These are phyloP conservation scores for Schizosaccharomyces japonicus DNA, from an alignment of 805 yeast genomes.

Conservation along the genomic window DNA sequence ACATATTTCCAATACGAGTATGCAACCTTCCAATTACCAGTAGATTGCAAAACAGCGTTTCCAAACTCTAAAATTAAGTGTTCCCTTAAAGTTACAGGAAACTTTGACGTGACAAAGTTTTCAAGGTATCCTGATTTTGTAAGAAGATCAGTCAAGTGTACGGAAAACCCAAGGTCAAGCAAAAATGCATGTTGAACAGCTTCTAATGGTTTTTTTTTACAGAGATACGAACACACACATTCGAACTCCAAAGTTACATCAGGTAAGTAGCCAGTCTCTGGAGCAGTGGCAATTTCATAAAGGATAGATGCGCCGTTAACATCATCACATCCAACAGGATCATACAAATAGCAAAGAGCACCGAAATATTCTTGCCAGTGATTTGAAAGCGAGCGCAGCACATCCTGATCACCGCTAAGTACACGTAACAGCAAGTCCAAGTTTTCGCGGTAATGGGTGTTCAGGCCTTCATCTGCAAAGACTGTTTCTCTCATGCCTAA, in stretches of 20 bases:
- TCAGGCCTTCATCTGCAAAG: background rate
- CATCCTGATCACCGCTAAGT: conserved; percentile 1
- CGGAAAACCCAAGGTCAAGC: background rate
- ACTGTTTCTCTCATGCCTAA: background rate
- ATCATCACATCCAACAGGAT: background rate
- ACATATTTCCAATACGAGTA: conserved; percentile 2
- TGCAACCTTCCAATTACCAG: background rate
- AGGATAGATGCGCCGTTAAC: background rate
- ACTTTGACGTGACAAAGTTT: background rate
- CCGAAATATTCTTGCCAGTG: background rate
- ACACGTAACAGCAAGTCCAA: background rate
- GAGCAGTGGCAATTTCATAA: background rate
- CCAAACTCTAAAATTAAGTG: conserved; percentile 1
- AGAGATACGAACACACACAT: background rate
- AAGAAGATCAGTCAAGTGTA: background rate
- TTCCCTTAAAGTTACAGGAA: background rate
- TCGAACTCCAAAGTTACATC: background rate
- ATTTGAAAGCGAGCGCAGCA: background rate
- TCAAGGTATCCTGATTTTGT: background rate
- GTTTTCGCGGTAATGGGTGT: background rate
- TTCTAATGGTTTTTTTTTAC: background rate
- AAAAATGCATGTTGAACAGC: background rate
- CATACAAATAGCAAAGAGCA: conserved; percentile 2
- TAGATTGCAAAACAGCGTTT: background rate
- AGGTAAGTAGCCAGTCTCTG: background rate